Base-by-base conservation (phyloP, 495 filamentous ascomycete species). In the Penicillium nucicola region DNA sequence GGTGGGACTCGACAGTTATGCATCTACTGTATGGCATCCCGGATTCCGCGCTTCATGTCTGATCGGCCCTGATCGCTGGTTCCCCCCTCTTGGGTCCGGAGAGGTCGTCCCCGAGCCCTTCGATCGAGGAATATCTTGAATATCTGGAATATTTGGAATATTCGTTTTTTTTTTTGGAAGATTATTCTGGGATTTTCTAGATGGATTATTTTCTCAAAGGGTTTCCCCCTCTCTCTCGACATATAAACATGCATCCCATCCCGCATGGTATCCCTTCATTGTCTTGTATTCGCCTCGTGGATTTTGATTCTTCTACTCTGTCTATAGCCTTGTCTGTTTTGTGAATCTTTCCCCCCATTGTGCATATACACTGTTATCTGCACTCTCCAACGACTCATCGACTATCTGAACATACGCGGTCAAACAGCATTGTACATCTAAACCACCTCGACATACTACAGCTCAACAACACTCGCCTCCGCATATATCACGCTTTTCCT, bases 1-100 rank as follows among this genome's bases (percentile, higher is more conserved):
- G 46, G 58, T 60, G 56, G 61, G 58, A 49, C 61, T 34, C 5
- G 34, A 18, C 25, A 25, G 17, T 18, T 18, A 36, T 52, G 45
- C 57, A 60, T 62, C 52, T 56, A 60, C 50, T 48, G 64, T 69
- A 65, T 67, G 65, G 64, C 60, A 72, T 72, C 56, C 58, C 50
- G 30, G 50, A 20, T 61, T 66, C 47, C 57, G 58, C 52, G 57
- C 52, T 58, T 54, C 49, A 52, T 53, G 50, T 43, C 38, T 53
- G 18, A 62, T 63, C 62, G 62, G 40, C 60, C 45, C 34, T 58
- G 56, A 54, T 58, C 55, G 52, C 55, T 48, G 37, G 46, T 56
- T 56, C 49, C 61, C 55, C 58, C 42, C 56, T 52, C 51, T 40
- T 63, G 56, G 59, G 53, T 38, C 50, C 32, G 37, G 48, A 44